A percentile compares a stretch with the other conserved stretches of the same genome.
Conservation (phyloP, 78 protist species). For the Dictyostelium intermedium region DNA sequence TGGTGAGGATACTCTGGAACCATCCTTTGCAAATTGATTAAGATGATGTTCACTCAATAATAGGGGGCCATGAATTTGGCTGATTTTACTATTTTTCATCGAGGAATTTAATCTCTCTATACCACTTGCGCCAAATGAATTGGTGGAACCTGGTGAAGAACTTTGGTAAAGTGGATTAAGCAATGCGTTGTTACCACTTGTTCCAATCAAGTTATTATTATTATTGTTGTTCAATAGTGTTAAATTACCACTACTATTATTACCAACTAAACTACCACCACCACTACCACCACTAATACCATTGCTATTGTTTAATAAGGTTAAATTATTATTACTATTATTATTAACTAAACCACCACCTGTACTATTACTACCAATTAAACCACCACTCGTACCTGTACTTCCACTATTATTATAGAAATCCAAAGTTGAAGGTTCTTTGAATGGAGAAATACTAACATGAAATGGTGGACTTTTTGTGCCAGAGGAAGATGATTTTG, state of each 20-base stretch:
- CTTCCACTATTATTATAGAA: not conserved
- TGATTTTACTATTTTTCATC: constrained; percentile 16
- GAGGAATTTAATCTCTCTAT: not conserved
- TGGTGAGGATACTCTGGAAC: not conserved
- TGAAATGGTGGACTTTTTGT: constrained; percentile 35
- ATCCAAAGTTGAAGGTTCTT: constrained; percentile 14
- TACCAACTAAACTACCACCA: not conserved
- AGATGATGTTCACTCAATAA: not conserved
- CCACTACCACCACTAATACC: not conserved
- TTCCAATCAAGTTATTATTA: not conserved
- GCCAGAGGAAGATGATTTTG: not conserved
- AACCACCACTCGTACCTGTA: not conserved
- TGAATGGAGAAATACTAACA: constrained; percentile 31
- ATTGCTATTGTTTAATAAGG: not conserved
- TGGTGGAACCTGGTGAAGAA: not conserved
- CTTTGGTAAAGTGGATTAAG: not conserved
- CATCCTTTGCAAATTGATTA: not conserved
- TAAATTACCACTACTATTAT: not conserved
- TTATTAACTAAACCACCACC: not conserved
- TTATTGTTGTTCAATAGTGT: not conserved
- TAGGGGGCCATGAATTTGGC: constrained; percentile 71
- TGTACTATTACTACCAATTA: not conserved
- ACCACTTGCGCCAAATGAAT: constrained; percentile 10
- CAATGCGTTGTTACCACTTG: not conserved
- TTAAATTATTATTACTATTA: not conserved